These are phyloP conservation scores for Talaromyces sp. DNA, from an alignment of 2,329 filamentous ascomycete genomes.

Conservation along the genomic window DNA sequence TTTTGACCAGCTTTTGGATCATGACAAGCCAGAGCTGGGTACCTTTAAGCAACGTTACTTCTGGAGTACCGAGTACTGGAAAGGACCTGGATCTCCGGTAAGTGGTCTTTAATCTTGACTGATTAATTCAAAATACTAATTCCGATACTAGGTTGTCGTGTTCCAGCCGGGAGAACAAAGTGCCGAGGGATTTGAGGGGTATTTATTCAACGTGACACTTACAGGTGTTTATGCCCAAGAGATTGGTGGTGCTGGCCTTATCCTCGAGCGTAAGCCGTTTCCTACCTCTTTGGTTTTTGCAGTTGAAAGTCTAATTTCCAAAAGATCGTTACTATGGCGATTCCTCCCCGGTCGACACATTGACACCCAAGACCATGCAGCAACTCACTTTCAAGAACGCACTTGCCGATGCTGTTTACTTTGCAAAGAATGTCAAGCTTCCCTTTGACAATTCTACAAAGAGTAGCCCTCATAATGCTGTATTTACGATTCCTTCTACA, in stretches of 20 bases:
- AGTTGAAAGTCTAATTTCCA: background rate
- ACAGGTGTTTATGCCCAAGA: conserved; percentile 52
- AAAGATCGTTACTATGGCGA: conserved; percentile 57
- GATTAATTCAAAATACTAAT: background rate
- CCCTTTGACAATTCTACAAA: conserved; percentile 47
- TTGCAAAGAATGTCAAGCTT: conserved; percentile 53
- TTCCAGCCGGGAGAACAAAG: conserved; percentile 54
- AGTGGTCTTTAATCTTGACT: conserved; percentile 5
- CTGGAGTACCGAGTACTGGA: conserved; percentile 52
- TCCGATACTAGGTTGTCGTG: conserved; percentile 41
- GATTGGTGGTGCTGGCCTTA: conserved; percentile 52
- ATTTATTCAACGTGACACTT: conserved; percentile 50
- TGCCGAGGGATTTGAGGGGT: conserved; percentile 48
- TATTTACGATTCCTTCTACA: background rate
- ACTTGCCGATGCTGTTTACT: conserved; percentile 53
- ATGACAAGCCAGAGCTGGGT: conserved; percentile 53
- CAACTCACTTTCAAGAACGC: conserved; percentile 54
- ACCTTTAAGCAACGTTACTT: conserved; percentile 56
- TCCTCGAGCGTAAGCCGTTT: conserved; percentile 51
- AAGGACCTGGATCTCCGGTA: conserved; percentile 54
- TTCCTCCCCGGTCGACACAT: conserved; percentile 51
- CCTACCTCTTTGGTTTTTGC: background rate
- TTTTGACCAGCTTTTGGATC: conserved; percentile 59
- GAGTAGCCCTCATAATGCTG: conserved; percentile 13
- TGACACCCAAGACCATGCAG: conserved; percentile 54